Percentiles rank a stretch among this genome's conserved stretches.
Conservation (phyloP, 2,329 filamentous ascomycete genomes). For the Gnomoniopsis sp. region DNA sequence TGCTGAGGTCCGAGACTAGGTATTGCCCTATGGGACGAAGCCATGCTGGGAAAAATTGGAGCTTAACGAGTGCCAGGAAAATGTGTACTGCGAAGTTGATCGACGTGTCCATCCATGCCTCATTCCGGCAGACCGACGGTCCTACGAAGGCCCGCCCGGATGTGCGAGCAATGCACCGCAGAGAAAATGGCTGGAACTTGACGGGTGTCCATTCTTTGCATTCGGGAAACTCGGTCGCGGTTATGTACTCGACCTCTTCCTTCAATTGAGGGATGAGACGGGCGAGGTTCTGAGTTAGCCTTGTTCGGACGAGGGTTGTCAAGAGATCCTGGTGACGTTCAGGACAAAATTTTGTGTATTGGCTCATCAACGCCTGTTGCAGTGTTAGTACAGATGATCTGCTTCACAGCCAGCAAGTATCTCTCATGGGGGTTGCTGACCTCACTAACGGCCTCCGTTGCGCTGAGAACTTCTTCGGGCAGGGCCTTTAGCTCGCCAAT, state of each 20-base stretch:
- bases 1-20: conserved; percentile 42
- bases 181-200: conserved; percentile 48
- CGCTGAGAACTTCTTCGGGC: conserved; percentile 46
- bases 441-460: conserved; percentile 46
- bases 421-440: conserved; percentile 26
- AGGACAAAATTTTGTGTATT: conserved; percentile 48
- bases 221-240: conserved; percentile 44
- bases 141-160: conserved; percentile 54
- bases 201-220: conserved; percentile 54
- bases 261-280: conserved; percentile 44
- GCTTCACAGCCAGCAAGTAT: not conserved
- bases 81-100: conserved; percentile 48
- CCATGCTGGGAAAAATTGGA: conserved; percentile 51
- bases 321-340: conserved; percentile 44
- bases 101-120: conserved; percentile 51
- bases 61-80: conserved; percentile 44
- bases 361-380: conserved; percentile 44
- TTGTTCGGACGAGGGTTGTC: conserved; percentile 41
- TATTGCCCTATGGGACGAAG: conserved; percentile 43
- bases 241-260: conserved; percentile 42
- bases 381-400: not conserved
- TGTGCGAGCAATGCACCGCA: conserved; percentile 49
- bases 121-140: conserved; percentile 44
- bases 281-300: conserved; percentile 44
- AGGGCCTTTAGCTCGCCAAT: conserved; percentile 45